Conservation (phyloP, 2,329 filamentous ascomycete species). For the Phialocephala subalpina region DNA sequence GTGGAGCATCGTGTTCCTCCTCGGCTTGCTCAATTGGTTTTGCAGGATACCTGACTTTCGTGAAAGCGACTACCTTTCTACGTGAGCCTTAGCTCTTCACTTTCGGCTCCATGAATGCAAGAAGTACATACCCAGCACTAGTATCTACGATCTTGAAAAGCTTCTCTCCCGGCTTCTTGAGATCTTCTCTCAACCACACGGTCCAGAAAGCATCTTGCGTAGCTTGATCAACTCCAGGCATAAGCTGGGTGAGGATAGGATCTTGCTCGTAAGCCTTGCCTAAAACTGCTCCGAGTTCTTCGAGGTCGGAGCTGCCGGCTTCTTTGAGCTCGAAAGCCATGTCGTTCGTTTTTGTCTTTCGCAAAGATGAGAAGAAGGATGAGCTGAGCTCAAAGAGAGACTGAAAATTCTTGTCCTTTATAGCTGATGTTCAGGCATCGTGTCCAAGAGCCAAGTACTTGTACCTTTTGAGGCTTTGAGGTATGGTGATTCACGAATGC, state of each 20-base stretch:
- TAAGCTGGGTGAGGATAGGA: slow-evolving; percentile 4
- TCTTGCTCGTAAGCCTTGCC: neutral
- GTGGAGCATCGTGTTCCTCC: neutral
- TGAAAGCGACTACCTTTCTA: slow-evolving; percentile 9
- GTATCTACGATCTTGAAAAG: neutral
- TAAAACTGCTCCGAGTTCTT: neutral
- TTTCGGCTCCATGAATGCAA: neutral
- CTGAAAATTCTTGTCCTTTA: neutral
- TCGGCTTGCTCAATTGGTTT: neutral
- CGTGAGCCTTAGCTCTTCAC: neutral
- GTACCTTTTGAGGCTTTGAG: too few species aligned
- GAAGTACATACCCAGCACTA: neutral
- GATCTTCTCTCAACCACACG: slow-evolving; percentile 3
- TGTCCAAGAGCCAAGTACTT: neutral
- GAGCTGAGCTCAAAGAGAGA: neutral
- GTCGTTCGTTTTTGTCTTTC: neutral
- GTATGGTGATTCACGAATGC: neutral
- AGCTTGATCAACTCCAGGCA: slow-evolving; percentile 3
- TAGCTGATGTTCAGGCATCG: neutral
- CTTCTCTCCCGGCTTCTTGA: slow-evolving; percentile 8
- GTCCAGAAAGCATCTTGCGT: slow-evolving; percentile 2
- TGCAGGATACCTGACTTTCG: slow-evolving; percentile 8
- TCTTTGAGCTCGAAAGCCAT: neutral
- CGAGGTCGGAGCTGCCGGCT: neutral
- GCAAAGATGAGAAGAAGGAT: neutral